phyloP scores from a whole-genome alignment of 176 grass and related monocot species.

The Bonia amplexicaulis region DNA sequence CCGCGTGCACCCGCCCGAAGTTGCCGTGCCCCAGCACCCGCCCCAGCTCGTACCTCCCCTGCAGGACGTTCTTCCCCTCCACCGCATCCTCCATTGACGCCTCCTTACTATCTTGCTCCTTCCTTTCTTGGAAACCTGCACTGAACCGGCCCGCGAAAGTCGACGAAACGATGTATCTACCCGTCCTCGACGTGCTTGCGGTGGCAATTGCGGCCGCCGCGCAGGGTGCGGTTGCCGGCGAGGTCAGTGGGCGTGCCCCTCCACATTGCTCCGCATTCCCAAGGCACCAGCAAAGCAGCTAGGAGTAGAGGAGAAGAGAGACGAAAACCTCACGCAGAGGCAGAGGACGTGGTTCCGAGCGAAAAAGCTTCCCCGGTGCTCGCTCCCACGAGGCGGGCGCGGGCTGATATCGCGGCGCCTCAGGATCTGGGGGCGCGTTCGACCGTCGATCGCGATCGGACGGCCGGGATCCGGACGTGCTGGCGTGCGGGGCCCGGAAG shows the following conservation, averaged over 20 bases:
- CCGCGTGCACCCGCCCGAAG: constrained; percentile 43
- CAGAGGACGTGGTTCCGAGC: background rate
- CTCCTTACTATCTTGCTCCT: background rate
- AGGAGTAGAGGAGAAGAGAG: background rate
- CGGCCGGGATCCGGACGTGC: background rate
- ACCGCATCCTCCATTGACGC: constrained; percentile 8
- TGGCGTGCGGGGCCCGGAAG: background rate
- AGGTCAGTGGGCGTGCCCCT: constrained; percentile 41
- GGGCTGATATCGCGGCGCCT: background rate
- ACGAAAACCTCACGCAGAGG: background rate
- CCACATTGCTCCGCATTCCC: constrained; percentile 54
- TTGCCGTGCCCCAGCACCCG: constrained; percentile 46
- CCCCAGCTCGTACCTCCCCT: constrained; percentile 51
- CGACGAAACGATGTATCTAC: constrained; percentile 10
- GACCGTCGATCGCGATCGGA: background rate
- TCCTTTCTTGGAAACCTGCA: background rate
- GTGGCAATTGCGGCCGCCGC: constrained; percentile 54
- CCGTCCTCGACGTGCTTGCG: constrained; percentile 72
- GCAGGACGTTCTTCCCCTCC: constrained; percentile 32
- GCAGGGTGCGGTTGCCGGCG: constrained; percentile 39
- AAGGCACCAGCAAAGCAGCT: background rate
- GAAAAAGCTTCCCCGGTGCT: background rate
- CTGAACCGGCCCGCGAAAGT: background rate
- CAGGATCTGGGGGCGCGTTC: background rate
- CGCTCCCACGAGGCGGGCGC: background rate